Evolutionary conservation across 331 rosid genomes (phyloP).

Genomic region (Acacia pycnantha): DNA sequence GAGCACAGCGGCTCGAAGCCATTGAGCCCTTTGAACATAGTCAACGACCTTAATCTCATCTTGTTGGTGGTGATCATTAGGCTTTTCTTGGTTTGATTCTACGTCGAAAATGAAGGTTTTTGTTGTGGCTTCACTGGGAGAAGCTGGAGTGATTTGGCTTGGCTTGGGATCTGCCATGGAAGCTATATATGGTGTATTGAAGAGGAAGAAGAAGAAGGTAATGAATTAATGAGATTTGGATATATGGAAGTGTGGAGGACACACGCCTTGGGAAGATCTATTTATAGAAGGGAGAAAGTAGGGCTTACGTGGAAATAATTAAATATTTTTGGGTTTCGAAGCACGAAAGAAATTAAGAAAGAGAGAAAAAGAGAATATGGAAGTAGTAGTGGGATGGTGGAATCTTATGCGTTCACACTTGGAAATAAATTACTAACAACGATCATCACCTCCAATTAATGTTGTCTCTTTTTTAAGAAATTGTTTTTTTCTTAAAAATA

Average conservation of each 20-base stretch:
- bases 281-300: constrained; percentile 14
- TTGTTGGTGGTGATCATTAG: neutral
- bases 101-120: constrained; percentile 14
- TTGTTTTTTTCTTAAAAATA: neutral
- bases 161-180: constrained; percentile 8
- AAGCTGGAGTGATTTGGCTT: constrained; percentile 2
- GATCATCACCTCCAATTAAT: neutral
- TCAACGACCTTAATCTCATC: constrained; percentile 32
- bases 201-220: neutral
- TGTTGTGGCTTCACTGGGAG: neutral
- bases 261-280: constrained; percentile 45
- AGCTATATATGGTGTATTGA: neutral
- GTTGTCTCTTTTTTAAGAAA: neutral
- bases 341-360: neutral
- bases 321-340: neutral
- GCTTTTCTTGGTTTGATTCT: neutral
- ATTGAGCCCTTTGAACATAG: constrained; percentile 56
- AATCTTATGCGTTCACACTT: constrained; percentile 41
- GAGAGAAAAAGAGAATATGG: neutral
- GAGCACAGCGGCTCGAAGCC: constrained; percentile 65
- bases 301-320: neutral
- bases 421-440: neutral
- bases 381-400: constrained; percentile 2
- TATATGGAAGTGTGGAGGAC: constrained; percentile 42
- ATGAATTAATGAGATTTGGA: neutral